Evolutionary conservation across 257 asterid genomes (phyloP), one percentile per base, ranked within the genome.

Genomic region (Salvia hispanica): DNA sequence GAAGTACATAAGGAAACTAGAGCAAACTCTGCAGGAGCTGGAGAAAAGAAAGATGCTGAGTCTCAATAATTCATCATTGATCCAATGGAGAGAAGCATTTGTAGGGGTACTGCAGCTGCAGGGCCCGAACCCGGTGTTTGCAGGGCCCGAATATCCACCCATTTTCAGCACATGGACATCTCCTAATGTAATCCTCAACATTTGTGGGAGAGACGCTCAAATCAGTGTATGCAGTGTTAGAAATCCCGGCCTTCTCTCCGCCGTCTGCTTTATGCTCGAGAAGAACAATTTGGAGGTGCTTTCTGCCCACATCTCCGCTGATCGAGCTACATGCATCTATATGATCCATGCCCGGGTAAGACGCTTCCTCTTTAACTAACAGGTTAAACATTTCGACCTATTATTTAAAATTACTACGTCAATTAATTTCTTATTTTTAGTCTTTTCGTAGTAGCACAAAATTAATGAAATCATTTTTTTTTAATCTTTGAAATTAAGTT

Each of bases 181-280:
- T 16, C 81, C 95, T 0, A 85, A 87, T 47, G 82, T 87, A 15
- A 75, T 73, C 25, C 58, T 87, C 8, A 87, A 69, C 48, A 48
- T 80, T 0, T 81, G 81, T 11, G 92, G 95, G 7, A 74, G 58
- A 12, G 90, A 87, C 12, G 95, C 85, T 0, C 95, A 87, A n/a
- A 72, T 87, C 39, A 87, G 77, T 67, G 63, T 87, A 0, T 85
- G 92, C 71, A 64, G 80, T 60, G 6, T 50, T 7, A 74, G 36
- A 54, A 87, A 83, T 71, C 74, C 83, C 34, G 86, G 83, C 6
- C 73, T 85, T 52, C 64, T 87, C 10, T 44, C 84, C 0, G 64
- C 78, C 21, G 66, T 85, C n/a, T 80, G 81, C 77, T 79, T 72
- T 14, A 77, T 83, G 18, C 37, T 87, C 69, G 86, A 87, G 57